Conservation (phyloP, 1,284 basidiomycete species). For the Ceraceosorus guamensis region DNA sequence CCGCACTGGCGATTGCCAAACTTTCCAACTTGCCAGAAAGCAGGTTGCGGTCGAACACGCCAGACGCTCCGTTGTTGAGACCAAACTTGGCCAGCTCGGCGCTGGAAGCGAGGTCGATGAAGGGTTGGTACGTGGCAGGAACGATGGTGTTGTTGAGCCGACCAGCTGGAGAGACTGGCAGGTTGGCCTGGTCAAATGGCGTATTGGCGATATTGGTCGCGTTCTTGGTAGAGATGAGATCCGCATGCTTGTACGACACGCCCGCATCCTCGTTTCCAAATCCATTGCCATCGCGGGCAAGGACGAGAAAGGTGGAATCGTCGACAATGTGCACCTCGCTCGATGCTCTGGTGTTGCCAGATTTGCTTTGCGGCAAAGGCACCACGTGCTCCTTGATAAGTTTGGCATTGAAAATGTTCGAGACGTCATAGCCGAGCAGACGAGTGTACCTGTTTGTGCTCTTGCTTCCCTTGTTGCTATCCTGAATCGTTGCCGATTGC, state of each 20-base stretch:
- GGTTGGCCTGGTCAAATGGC: slow-evolving; percentile 57
- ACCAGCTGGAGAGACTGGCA: slow-evolving; percentile 57
- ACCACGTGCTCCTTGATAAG: slow-evolving; percentile 59
- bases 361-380: slow-evolving; percentile 56
- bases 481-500: slow-evolving; percentile 62
- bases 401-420: slow-evolving; percentile 25
- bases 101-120: slow-evolving; percentile 53
- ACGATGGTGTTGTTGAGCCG: slow-evolving; percentile 54
- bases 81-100: slow-evolving; percentile 54
- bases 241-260: slow-evolving; percentile 55
- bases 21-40: slow-evolving; percentile 66
- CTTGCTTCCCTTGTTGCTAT: slow-evolving; percentile 50
- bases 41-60: slow-evolving; percentile 52
- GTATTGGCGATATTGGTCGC: slow-evolving; percentile 62
- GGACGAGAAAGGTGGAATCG: slow-evolving; percentile 54
- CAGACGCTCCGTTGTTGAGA: slow-evolving; percentile 53
- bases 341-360: slow-evolving; percentile 55
- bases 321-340: slow-evolving; percentile 60
- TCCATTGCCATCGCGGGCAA: slow-evolving; percentile 61
- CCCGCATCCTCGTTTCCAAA: slow-evolving; percentile 55
- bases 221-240: slow-evolving; percentile 53
- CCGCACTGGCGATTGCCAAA: slow-evolving; percentile 56
- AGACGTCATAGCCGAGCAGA: slow-evolving; percentile 57
- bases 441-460: slow-evolving; percentile 53
- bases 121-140: slow-evolving; percentile 55